Evolutionary conservation across 805 yeast genomes (phyloP).

Genomic region (Monosporozyma yasuniensis): DNA sequence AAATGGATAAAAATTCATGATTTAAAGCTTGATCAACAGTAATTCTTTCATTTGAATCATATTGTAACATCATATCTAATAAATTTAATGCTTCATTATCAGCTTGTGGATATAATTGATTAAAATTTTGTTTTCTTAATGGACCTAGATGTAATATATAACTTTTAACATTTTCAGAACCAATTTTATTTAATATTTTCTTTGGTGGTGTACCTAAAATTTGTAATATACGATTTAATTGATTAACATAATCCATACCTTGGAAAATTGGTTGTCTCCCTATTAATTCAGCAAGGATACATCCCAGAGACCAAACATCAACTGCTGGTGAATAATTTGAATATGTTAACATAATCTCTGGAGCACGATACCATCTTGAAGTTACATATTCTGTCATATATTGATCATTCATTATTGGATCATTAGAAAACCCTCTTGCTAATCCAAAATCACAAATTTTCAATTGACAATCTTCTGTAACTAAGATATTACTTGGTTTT

Average conservation of each 20-base stretch:
- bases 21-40: constrained; percentile 78
- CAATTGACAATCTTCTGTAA: constrained; percentile 92
- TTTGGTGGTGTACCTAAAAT: constrained; percentile 84
- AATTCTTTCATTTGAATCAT: constrained; percentile 76
- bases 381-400: constrained; percentile 95
- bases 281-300: constrained; percentile 88
- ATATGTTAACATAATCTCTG: constrained; percentile 90
- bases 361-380: constrained; percentile 97
- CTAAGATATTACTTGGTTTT: constrained; percentile 86
- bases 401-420: constrained; percentile 77
- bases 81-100: constrained; percentile 78
- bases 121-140: constrained; percentile 65
- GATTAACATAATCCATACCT: constrained; percentile 94
- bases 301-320: constrained; percentile 96
- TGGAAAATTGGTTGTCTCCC: constrained; percentile 88
- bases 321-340: constrained; percentile 93
- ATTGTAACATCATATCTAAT: constrained; percentile 64
- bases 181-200: constrained; percentile 55
- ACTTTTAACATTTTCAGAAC: constrained; percentile 81
- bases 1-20: constrained; percentile 77
- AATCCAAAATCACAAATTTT: constrained; percentile 97
- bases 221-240: constrained; percentile 74
- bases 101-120: constrained; percentile 66
- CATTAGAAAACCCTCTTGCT: constrained; percentile 79
- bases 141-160: constrained; percentile 79